Evolutionary conservation across 1,284 basidiomycete genomes (phyloP).

Genomic region (Cryptococcus depauperatus): DNA sequence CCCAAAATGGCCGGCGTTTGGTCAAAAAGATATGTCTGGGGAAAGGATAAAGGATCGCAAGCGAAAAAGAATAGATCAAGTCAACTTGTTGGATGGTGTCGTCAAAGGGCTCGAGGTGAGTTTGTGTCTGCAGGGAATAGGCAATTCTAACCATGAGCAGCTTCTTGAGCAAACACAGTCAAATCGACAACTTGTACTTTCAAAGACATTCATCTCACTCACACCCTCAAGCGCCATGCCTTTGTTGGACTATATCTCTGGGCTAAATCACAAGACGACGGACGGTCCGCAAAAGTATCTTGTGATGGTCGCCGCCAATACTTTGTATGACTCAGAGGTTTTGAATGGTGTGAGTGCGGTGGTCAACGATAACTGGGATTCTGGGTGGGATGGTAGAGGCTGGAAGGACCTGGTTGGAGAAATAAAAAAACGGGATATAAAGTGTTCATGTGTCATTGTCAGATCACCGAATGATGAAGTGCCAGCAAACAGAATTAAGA

Average conservation of each 20-base stretch:
- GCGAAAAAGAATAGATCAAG: slow-evolving; percentile 3
- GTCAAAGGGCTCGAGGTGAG: slow-evolving; percentile 15
- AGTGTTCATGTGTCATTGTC: slow-evolving; percentile 13
- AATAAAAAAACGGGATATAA: slow-evolving; percentile 9
- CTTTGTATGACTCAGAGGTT: not conserved
- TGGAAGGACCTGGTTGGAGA: slow-evolving; percentile 8
- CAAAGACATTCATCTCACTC: slow-evolving; percentile 11
- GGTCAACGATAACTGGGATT: slow-evolving; percentile 8
- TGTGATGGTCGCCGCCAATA: slow-evolving; percentile 7
- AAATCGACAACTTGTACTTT: slow-evolving; percentile 4
- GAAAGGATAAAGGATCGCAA: not conserved
- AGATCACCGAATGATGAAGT: not conserved
- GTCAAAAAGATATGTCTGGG: not conserved
- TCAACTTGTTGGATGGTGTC: slow-evolving; percentile 9
- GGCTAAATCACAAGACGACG: not conserved
- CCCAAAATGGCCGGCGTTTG: slow-evolving; percentile 18
- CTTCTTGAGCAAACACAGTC: slow-evolving; percentile 4
- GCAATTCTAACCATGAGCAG: slow-evolving; percentile 1
- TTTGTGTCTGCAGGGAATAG: not conserved
- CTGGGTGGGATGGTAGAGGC: slow-evolving; percentile 11
- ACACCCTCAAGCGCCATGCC: slow-evolving; percentile 10
- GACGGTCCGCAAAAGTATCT: slow-evolving; percentile 10
- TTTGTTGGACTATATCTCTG: slow-evolving; percentile 7
- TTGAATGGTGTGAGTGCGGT: not conserved
- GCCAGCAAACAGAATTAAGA: slow-evolving; percentile 7